Evolutionary conservation across 1,284 basidiomycete species (phyloP).

Genomic region (Ustilago trichophora): DNA sequence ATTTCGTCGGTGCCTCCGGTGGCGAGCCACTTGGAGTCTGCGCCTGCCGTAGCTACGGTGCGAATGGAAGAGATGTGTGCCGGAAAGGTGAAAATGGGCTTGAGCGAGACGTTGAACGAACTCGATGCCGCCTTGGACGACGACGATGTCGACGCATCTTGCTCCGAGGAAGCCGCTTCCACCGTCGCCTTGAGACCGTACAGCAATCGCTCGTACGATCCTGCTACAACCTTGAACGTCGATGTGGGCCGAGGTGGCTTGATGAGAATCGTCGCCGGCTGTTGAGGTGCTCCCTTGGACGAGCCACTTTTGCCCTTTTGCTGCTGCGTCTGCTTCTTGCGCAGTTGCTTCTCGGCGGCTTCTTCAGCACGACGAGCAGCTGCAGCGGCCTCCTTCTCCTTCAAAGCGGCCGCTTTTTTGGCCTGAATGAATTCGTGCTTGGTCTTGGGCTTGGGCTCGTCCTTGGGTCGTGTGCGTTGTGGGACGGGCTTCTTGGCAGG

Average conservation of each 20-base stretch:
- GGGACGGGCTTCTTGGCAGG: constrained; percentile 32
- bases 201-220: constrained; percentile 93
- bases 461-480: constrained; percentile 34
- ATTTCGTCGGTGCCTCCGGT: constrained; percentile 94
- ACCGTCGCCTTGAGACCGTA: constrained; percentile 85
- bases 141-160: too few species aligned
- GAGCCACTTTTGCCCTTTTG: constrained; percentile 25
- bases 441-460: constrained; percentile 51
- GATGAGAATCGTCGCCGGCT: constrained; percentile 28
- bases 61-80: constrained; percentile 94
- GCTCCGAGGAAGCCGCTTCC: constrained; percentile 55
- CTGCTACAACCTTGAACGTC: constrained; percentile 82
- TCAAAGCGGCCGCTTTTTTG: constrained; percentile 42
- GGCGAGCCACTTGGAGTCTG: constrained; percentile 83
- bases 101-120: constrained; percentile 63
- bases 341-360: constrained; percentile 18
- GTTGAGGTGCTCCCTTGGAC: constrained; percentile 1
- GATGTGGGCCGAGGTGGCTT: constrained; percentile 35
- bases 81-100: constrained; percentile 93
- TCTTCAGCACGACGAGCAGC: constrained; percentile 28
- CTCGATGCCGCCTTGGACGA: constrained; percentile 13
- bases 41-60: constrained; percentile 74
- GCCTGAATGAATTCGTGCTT: constrained; percentile 56
- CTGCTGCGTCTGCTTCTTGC: constrained; percentile 23
- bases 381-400: constrained; percentile 27